Base-by-base conservation (phyloP, 345 rosid species). In the Fremontodendron californicum region DNA sequence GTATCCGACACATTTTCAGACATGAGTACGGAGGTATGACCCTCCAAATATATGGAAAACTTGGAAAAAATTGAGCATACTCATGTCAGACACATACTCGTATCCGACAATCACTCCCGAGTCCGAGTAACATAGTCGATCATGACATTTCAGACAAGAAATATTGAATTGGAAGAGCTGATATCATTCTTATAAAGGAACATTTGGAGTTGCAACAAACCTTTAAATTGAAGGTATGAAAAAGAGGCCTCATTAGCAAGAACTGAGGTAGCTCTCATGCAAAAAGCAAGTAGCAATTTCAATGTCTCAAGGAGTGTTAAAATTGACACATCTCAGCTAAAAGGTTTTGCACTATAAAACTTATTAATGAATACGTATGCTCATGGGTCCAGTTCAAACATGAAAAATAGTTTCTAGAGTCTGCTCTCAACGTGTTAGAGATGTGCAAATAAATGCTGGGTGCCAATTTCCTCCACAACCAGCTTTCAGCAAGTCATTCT, bases 161-260 rank as follows among this genome's bases (percentile, higher is more conserved):
- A 67, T 23, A 42, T 42, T 42, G 52, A 67, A n/a, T 23, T 42
- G 72, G 35, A 67, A 31, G 71, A 9, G 29, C 9, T 42, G 9
- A 42, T 42, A 67, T 42, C 72, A 67, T 67, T 42, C 72, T 42
- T 19, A 67, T 42, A 43, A 21, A 42, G 33, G 33, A 42, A 64
- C 25, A 45, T n/a, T 23, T 42, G 4, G 35, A 67, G 35, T 25
- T 40, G 10, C 72, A 21, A 67, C 49, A 67, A 67, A 23, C 72
- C 49, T 67, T 42, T 23, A 23, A 23, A 42, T 43, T 6, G 9
- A 42, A 12, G 52, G 19, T 42, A 67, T 42, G 72, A 63, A 67
- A 42, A 42, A 42, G 52, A 67, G 42, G 72, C 51, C 23, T 67
- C 72, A 67, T 12, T 42, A 67, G 31, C 25, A 67, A 67, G 52